Evolutionary conservation across 345 rosid species (phyloP), one percentile per base, ranked within the genome.

Genomic region (Gossypium longicalyx): DNA sequence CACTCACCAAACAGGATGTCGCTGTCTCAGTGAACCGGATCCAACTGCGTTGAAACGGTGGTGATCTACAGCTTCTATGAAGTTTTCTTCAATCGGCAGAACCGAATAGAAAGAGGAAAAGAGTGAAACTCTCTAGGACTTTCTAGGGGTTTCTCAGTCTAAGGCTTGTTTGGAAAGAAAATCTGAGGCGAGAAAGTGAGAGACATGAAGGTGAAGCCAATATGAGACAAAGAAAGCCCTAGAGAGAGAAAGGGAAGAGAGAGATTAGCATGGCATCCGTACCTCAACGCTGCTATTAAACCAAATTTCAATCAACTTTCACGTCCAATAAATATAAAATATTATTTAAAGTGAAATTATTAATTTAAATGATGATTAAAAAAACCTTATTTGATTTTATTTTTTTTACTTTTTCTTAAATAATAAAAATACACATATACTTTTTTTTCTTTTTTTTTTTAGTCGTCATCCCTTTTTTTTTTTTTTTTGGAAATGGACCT

Each of bases 171-270:
- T 71, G 72, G 72, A 16, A 52, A 67, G 77, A 69, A 77, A 76
- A 72, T 76, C 81, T 74, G 48, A 29, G 70, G 78, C 72, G 53
- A 71, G 78, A 80, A 77, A 82, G 80, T 71, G 79, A 84, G 83
- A 87, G 41, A 73, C 71, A 6, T 8, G 59, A 60, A 60, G 43
- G 78, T 54, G 77, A 34, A 77, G 84, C 65, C 85, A 86, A 85
- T 77, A 81, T 83, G 87, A 85, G 81, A 83, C 85, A 80, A 79
- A 78, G 86, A 76, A 77, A 72, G 76, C 76, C 80, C 75, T 41
- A 10, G 83, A 82, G 77, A 76, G 75, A 76, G 79, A 73, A 47
- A 54, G 27, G 53, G 41, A 67, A 71, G 73, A 72, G 69, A 57
- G 62, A 57, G 62, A 57, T 57, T 20, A 22, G 27, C 25, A 57